Base-by-base conservation (phyloP, 495 filamentous ascomycete species). In the Daldinia loculata region DNA sequence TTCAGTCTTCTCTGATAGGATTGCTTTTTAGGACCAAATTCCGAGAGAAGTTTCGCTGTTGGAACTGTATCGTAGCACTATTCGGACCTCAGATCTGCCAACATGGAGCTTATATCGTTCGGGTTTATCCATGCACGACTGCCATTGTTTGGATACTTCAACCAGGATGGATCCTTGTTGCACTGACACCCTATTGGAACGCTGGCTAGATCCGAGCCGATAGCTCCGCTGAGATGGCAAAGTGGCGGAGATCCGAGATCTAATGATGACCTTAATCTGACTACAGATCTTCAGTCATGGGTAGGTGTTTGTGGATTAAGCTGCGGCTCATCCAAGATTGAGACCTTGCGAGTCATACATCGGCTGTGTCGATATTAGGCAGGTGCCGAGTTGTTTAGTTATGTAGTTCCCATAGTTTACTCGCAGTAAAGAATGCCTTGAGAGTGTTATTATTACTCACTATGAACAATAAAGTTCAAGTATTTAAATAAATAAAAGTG, bases 231-330 rank as follows among this genome's bases (percentile, higher is more conserved):
- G 24, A 24, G 15, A 60, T 6, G 9, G 43, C 11, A 14, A 26
- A 6, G 56, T 19, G 12, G 27, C 63, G 69, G 69, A 71, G 58
- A 67, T 71, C 63, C 69, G 69, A 63, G 27, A 45, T 19, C 15
- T 17, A 19, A 36, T 9, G 5, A 56, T 29, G 58, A 60, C 53
- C 48, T 67, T 67, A 64, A 60, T 67, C 45, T 58, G 52, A 70
- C 61, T 38, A 45, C 57, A 58, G 29, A 32, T 53, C 41, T 51
- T 38, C 2, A 11, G 38, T 15, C 5, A n/a, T 43, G 56, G 38
- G 52, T 45, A 27, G 17, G 41, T n/a, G 59, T 22, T 24, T 24
- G 8, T 48, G 9, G 43, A 22, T 19, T 48, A 9, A 48, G 17
- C 17, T 45, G 41, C 2, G 15, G 12, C 17, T 45, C 41, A 24